A percentile compares a stretch with the other conserved stretches of the same genome.
Evolutionary conservation across 768 basidiomycete species (phyloP).

Genomic region (Amanita pallidorosea): DNA sequence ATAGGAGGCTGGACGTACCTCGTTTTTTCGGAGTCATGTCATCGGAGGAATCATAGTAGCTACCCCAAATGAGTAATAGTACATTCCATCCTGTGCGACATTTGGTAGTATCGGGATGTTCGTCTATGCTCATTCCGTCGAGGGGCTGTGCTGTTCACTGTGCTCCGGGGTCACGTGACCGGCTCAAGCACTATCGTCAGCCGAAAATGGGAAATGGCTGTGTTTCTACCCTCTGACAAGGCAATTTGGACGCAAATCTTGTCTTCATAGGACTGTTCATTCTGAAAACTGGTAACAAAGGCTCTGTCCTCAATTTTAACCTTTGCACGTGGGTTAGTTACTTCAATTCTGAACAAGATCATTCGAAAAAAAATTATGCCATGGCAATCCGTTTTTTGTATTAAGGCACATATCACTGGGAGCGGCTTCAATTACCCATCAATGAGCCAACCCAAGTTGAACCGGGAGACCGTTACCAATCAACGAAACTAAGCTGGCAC

Average conservation of each 20-base stretch:
- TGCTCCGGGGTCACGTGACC: not conserved
- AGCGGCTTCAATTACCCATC: not conserved
- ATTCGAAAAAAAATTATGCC: not conserved
- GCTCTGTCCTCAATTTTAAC: not conserved
- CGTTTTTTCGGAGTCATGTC: not conserved
- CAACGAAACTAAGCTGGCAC: not conserved
- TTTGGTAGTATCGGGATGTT: not conserved
- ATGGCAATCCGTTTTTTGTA: not conserved
- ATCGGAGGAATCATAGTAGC: not conserved
- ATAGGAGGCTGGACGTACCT: not conserved
- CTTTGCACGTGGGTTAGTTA: not conserved
- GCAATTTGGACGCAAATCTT: not conserved
- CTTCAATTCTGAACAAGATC: not conserved
- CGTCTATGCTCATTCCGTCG: not conserved
- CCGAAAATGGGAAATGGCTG: not conserved
- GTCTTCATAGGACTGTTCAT: not conserved
- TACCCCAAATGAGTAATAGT: not conserved
- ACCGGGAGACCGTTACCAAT: not conserved
- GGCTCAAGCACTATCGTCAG: not conserved
- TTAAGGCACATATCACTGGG: conserved; percentile 2
- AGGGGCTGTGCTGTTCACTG: not conserved
- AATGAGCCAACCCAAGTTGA: not conserved
- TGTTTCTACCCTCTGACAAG: not conserved
- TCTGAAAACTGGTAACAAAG: not conserved
- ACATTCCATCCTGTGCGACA: not conserved